phyloP scores from a whole-genome alignment of 208 protist genomes.

The Naegleria fowleri region DNA sequence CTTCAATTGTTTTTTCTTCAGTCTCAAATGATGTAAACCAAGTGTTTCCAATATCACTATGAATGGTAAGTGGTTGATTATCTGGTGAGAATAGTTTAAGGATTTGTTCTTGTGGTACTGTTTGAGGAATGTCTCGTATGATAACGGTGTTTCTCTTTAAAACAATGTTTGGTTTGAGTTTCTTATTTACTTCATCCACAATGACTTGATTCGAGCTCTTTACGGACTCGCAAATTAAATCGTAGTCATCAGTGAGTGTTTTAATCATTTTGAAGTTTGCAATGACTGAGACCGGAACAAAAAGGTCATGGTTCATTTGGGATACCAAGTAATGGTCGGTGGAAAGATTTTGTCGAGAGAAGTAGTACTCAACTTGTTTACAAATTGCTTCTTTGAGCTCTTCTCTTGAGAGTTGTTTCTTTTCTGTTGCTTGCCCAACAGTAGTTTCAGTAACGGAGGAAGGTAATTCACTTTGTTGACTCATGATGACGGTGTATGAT shows the following conservation, averaged over 20 bases:
- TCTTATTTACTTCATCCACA: background rate
- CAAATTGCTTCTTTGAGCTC: conserved; percentile 4
- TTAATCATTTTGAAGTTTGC: conserved; percentile 20
- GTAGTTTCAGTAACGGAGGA: background rate
- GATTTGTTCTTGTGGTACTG: background rate
- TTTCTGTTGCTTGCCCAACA: background rate
- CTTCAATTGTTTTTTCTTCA: background rate
- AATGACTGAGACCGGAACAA: conserved; percentile 13
- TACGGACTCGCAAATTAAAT: background rate
- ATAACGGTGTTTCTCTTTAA: conserved; percentile 9
- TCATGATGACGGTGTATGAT: background rate
- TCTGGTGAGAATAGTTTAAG: background rate
- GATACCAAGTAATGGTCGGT: background rate
- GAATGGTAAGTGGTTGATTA: background rate
- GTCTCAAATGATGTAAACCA: conserved; percentile 14
- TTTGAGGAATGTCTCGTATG: conserved; percentile 1
- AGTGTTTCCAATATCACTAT: background rate
- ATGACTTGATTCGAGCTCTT: background rate
- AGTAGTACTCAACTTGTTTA: conserved; percentile 26
- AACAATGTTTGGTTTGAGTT: conserved; percentile 19
- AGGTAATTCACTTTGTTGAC: background rate
- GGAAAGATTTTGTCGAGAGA: conserved; percentile 3
- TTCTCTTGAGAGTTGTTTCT: background rate
- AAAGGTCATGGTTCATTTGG: background rate
- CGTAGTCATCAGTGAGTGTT: background rate